Conservation (phyloP, 2,329 filamentous ascomycete species). For the Myriosclerotinia scirpicola region DNA sequence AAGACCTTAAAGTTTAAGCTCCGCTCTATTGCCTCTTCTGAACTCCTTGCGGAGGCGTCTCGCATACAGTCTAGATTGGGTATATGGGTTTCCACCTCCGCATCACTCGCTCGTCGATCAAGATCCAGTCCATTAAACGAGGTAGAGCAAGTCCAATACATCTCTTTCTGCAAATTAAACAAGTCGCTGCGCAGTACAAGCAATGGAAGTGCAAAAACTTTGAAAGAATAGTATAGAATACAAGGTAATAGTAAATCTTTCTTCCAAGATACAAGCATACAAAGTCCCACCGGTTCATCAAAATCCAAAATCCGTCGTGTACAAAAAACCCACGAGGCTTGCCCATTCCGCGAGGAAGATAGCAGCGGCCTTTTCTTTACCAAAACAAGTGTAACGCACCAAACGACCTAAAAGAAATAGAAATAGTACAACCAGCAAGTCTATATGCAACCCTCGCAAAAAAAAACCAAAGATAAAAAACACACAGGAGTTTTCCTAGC, state of each 20-base stretch:
- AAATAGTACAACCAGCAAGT: conserved; percentile 24
- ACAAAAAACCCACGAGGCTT: conserved; percentile 21
- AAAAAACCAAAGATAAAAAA: conserved; percentile 21
- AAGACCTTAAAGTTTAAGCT: conserved; percentile 6
- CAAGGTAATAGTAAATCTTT: conserved; percentile 23
- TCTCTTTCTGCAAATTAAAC: conserved; percentile 16
- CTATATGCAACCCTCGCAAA: conserved; percentile 23
- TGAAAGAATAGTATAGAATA: conserved; percentile 22
- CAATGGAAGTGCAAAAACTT: conserved; percentile 16
- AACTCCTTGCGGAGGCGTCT: conserved; percentile 12
- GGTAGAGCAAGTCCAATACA: neutral
- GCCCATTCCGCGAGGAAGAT: conserved; percentile 25
- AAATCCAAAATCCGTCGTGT: conserved; percentile 23
- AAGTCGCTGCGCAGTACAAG: conserved; percentile 22
- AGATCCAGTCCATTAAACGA: conserved; percentile 13
- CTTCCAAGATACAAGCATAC: conserved; percentile 23
- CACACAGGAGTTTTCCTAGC: conserved; percentile 15
- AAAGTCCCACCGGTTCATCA: conserved; percentile 25
- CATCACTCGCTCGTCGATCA: conserved; percentile 15
- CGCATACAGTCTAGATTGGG: conserved; percentile 19
- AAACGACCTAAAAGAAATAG: conserved; percentile 14
- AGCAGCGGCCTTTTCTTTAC: conserved; percentile 21
- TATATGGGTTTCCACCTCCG: conserved; percentile 17
- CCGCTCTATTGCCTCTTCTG: conserved; percentile 2
- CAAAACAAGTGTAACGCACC: conserved; percentile 23